phyloP scores from a whole-genome alignment of 768 basidiomycete species.

The Mycena metata region DNA sequence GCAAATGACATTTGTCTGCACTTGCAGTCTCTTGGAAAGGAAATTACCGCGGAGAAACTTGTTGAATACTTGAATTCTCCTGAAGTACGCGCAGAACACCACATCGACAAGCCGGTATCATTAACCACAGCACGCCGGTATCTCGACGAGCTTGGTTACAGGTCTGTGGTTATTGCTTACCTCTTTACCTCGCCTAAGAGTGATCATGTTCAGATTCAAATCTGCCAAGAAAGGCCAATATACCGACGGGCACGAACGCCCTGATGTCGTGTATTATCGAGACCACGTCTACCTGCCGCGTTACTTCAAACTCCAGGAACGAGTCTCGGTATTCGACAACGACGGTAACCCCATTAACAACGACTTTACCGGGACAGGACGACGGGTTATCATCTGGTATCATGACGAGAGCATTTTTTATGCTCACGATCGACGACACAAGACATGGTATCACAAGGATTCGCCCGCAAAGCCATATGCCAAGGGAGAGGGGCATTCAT shows the following conservation, averaged over 20 bases:
- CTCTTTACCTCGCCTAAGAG: too few relatives aligned
- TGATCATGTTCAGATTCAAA: slow-evolving; percentile 16
- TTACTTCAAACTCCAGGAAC: slow-evolving; percentile 1
- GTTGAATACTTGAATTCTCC: slow-evolving; percentile 14
- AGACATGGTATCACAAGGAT: too few relatives aligned
- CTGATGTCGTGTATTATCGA: slow-evolving; percentile 37
- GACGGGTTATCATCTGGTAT: too few relatives aligned
- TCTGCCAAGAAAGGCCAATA: slow-evolving; percentile 40
- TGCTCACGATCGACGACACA: too few relatives aligned
- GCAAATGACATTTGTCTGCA: slow-evolving; percentile 11
- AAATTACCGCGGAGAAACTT: slow-evolving; percentile 20
- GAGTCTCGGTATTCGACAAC: slow-evolving; percentile 9
- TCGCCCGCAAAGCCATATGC: too few relatives aligned
- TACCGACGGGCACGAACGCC: slow-evolving; percentile 45
- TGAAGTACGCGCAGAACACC: slow-evolving; percentile 12
- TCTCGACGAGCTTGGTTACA: slow-evolving; percentile 29
- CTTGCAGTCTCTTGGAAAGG: slow-evolving; percentile 34
- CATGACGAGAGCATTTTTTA: too few relatives aligned
- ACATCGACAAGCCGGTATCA: slow-evolving; percentile 16
- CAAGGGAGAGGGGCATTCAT: too few relatives aligned
- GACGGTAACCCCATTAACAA: slow-evolving; percentile 16
- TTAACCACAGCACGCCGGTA: slow-evolving; percentile 22
- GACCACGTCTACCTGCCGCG: slow-evolving; percentile 41
- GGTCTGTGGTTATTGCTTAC: slow-evolving; percentile 5
- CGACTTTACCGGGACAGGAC: slow-evolving; percentile 20